phyloP scores from a whole-genome alignment of 176 grass and related monocot species.

The Eremochloa ophiuroides region DNA sequence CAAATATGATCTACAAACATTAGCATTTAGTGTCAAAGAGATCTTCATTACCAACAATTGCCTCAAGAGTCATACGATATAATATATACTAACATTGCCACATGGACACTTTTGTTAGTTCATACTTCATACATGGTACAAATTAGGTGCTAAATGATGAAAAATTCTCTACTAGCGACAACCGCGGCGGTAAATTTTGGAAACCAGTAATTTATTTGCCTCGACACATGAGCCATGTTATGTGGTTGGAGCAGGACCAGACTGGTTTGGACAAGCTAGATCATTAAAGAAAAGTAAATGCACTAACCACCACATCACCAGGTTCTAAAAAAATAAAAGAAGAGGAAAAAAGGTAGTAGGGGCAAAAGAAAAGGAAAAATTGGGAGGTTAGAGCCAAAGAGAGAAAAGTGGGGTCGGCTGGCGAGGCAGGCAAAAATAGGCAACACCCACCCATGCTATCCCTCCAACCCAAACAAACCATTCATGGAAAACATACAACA shows the following conservation, averaged over 20 bases:
- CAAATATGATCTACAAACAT: neutral
- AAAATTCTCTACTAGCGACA: neutral
- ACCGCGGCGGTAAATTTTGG: neutral
- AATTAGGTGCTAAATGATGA: neutral
- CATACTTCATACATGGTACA: too few species aligned
- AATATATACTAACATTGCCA: neutral
- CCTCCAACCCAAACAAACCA: slow-evolving; percentile 11
- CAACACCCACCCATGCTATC: slow-evolving; percentile 11
- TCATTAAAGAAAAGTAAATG: neutral
- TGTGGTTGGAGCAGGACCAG: neutral
- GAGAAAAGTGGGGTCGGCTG: neutral
- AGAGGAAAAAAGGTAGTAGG: neutral
- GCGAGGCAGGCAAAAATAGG: neutral
- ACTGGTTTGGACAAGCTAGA: neutral
- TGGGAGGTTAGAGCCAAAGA: neutral
- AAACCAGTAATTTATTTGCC: neutral
- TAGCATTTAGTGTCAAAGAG: neutral
- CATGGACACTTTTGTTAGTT: neutral
- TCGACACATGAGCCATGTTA: neutral
- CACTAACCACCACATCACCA: neutral
- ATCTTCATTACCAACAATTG: neutral
- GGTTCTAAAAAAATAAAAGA: neutral
- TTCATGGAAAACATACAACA: slow-evolving; percentile 9
- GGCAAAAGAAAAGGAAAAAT: neutral
- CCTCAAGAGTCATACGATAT: neutral